These are phyloP conservation scores for Sanghuangporus baumii DNA, from an alignment of 1,284 basidiomycete genomes.

Conservation along the genomic window DNA sequence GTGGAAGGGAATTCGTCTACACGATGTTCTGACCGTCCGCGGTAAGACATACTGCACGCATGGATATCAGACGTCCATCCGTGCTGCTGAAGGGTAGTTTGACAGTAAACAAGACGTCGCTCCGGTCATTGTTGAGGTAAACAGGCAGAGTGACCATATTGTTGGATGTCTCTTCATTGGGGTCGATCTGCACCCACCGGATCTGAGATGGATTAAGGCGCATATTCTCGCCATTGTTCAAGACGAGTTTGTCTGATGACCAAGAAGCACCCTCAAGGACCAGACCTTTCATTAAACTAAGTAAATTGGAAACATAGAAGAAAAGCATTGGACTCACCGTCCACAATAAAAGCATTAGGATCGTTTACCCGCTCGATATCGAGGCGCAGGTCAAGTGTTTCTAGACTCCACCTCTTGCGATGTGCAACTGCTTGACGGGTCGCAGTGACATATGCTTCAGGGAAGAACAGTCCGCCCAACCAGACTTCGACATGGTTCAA, in stretches of 20 bases:
- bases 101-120: conserved; percentile 84
- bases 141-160: conserved; percentile 76
- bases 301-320: neutral
- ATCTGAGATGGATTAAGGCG: conserved; percentile 75
- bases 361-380: conserved; percentile 76
- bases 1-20: neutral
- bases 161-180: conserved; percentile 25
- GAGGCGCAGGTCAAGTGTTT: conserved; percentile 77
- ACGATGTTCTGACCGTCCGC: conserved; percentile 48
- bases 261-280: conserved; percentile 83
- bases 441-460: conserved; percentile 91
- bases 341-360: conserved; percentile 73
- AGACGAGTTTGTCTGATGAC: conserved; percentile 55
- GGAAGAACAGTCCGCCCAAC: conserved; percentile 92
- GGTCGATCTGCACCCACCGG: conserved; percentile 75
- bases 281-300: conserved; percentile 49
- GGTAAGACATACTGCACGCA: conserved; percentile 78
- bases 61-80: conserved; percentile 64
- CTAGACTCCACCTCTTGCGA: conserved; percentile 84
- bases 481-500: conserved; percentile 76
- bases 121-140: conserved; percentile 88
- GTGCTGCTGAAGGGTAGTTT: conserved; percentile 69
- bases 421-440: conserved; percentile 91
- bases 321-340: conserved; percentile 51
- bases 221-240: conserved; percentile 80